Conservation (phyloP, 2,329 filamentous ascomycete species). For the Clarireedia sp. region DNA sequence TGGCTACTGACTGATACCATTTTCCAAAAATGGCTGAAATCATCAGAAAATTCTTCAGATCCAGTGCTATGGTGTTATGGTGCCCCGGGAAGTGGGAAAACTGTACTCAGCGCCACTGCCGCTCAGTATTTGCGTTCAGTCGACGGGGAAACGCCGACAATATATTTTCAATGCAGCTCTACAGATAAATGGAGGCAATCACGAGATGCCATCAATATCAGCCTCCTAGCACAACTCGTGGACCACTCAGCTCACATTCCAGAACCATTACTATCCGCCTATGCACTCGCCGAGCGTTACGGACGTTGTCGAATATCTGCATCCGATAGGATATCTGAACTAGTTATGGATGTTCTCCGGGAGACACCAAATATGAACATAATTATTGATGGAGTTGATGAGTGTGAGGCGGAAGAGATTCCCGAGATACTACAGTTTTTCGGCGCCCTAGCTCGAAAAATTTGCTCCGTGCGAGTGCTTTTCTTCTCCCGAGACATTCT, state of each 20-base stretch:
- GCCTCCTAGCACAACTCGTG: constrained; percentile 2
- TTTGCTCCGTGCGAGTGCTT: not conserved
- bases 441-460: not conserved
- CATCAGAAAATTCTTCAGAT: not conserved
- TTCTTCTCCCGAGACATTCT: constrained; percentile 8
- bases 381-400: constrained; percentile 6
- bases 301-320: constrained; percentile 6
- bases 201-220: constrained; percentile 3
- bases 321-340: not conserved
- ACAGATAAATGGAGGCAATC: constrained; percentile 3
- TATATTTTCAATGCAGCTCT: constrained; percentile 7
- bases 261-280: constrained; percentile 1
- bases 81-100: constrained; percentile 5
- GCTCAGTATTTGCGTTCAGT: constrained; percentile 3
- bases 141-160: not conserved
- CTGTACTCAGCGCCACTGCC: constrained; percentile 4
- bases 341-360: not conserved
- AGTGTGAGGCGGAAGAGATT: constrained; percentile 5
- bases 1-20: not conserved
- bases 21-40: constrained; percentile 4
- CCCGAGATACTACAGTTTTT: constrained; percentile 2
- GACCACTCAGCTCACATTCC: not conserved
- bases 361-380: not conserved
- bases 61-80: constrained; percentile 8
- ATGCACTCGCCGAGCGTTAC: constrained; percentile 2